These are phyloP conservation scores for Hawksworthiomyces lignivorus DNA, from an alignment of 2,329 filamentous ascomycete species.

Conservation along the genomic window DNA sequence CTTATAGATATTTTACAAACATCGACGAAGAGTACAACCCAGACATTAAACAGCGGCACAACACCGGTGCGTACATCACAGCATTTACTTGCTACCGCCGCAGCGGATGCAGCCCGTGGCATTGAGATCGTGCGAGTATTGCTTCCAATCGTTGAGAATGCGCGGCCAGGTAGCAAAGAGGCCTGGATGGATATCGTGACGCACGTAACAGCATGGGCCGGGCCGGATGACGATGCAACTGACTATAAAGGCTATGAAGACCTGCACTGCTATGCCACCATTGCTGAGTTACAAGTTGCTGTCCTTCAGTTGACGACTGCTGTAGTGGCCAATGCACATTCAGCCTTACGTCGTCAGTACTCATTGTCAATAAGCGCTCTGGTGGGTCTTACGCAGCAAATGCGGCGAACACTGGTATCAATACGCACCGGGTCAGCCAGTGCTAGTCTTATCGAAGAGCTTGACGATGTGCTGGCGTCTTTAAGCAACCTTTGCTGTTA, in stretches of 20 bases:
- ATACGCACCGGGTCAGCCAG: slow-evolving; percentile 16
- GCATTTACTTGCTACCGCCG: neutral
- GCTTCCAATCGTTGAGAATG: slow-evolving; percentile 42
- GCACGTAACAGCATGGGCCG: slow-evolving; percentile 39
- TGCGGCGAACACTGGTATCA: slow-evolving; percentile 24
- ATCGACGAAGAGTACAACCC: slow-evolving; percentile 5
- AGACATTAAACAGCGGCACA: no score
- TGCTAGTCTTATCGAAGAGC: slow-evolving; percentile 27
- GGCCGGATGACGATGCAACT: slow-evolving; percentile 34
- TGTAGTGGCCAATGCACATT: slow-evolving; percentile 38
- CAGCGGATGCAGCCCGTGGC: slow-evolving; percentile 34
- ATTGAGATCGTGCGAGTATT: slow-evolving; percentile 50
- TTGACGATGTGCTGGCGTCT: no score
- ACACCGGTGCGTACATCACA: no score
- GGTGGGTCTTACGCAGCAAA: slow-evolving; percentile 36
- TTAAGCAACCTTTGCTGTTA: no score
- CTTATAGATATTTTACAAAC: slow-evolving; percentile 33
- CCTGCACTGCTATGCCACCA: slow-evolving; percentile 11
- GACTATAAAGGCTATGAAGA: slow-evolving; percentile 30
- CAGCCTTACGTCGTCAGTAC: slow-evolving; percentile 42
- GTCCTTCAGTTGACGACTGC: slow-evolving; percentile 48
- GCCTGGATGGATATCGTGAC: slow-evolving; percentile 52
- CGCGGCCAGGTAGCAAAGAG: slow-evolving; percentile 34
- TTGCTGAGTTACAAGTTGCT: slow-evolving; percentile 45
- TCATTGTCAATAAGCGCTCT: slow-evolving; percentile 43